Evolutionary conservation across 805 yeast genomes (phyloP), one percentile per base, ranked within the genome.

Genomic region (Candida chauliodis): DNA sequence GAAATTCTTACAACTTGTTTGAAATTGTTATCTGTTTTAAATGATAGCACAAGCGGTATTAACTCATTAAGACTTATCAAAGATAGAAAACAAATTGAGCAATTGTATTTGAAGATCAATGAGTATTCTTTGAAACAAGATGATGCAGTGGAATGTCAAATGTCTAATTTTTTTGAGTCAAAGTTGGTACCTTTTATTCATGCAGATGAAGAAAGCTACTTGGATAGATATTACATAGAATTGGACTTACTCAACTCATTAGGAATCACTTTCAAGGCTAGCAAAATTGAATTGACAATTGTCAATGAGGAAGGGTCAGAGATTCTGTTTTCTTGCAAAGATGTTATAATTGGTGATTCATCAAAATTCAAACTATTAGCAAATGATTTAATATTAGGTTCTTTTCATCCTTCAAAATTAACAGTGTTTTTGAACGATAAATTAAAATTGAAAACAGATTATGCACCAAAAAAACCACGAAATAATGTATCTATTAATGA

Each of bases 1-100:
- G 50, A 61, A n/a, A 46, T 74, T 7, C 41, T 71, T 8, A 50
- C 49, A 2, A 63, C 77, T 0, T 70, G 71, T 41, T 49, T 76
- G 7, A 71, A 62, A 25, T 43, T 71, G 2, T 55, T 71, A 13
- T 53, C 73, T 0, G 55, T 62, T 13, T 50, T 66, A 38, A 52
- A 43, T 21, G 45, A 41, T 15, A 17, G 20, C 16, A 13, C 11
- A 22, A 6, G 6, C 3, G 21, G 21, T 19, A 36, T 35, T 28
- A 27, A 38, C 35, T 53, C 38, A 34, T 43, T 13, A 35, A 49
- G 15, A 41, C 36, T 30, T 14, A 31, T 11, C 47, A 50, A 37
- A 42, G 51, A 3, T 28, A 55, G 7, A 48, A 52, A 1, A 30
- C 51, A 11, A 43, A 29, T 47, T 11, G 23, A 30, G 2, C 38